These are phyloP conservation scores for Camellia sinensis DNA, from an alignment of 148 eudicot genomes.

Conservation along the genomic window DNA sequence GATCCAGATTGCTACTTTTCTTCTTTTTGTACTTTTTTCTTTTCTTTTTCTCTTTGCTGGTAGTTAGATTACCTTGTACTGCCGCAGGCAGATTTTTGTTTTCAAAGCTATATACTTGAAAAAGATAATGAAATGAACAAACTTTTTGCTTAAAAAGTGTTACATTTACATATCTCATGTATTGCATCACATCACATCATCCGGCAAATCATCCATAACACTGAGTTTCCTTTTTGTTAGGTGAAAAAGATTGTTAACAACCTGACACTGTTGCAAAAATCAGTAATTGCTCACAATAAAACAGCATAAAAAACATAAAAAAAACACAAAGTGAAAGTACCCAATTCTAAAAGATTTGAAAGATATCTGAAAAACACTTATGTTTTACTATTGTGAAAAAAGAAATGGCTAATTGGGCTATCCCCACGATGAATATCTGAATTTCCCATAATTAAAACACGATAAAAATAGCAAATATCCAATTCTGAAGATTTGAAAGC, in stretches of 20 bases:
- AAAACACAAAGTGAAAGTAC: background rate
- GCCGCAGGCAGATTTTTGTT: too few species aligned
- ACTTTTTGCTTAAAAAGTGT: too few species aligned
- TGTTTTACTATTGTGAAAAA: background rate
- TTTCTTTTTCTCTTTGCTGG: too few species aligned
- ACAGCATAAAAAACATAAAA: background rate
- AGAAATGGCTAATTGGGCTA: background rate
- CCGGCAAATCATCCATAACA: slow-evolving; percentile 70
- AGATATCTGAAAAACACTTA: background rate
- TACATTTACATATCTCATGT: too few species aligned
- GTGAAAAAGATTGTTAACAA: slow-evolving; percentile 13
- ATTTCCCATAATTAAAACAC: background rate
- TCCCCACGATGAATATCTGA: background rate
- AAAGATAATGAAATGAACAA: too few species aligned
- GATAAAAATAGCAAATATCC: background rate
- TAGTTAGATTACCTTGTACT: too few species aligned
- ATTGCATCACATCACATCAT: too few species aligned
- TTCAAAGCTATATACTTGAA: too few species aligned
- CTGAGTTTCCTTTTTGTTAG: background rate
- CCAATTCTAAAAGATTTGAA: background rate
- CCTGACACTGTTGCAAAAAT: slow-evolving; percentile 18
- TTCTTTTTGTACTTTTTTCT: too few species aligned
- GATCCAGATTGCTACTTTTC: too few species aligned
- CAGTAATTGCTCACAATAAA: background rate
- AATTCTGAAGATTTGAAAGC: background rate